Evolutionary conservation across 2,329 filamentous ascomycete genomes (phyloP), one percentile per base, ranked within the genome.

Genomic region (Diaporthe caulivora): DNA sequence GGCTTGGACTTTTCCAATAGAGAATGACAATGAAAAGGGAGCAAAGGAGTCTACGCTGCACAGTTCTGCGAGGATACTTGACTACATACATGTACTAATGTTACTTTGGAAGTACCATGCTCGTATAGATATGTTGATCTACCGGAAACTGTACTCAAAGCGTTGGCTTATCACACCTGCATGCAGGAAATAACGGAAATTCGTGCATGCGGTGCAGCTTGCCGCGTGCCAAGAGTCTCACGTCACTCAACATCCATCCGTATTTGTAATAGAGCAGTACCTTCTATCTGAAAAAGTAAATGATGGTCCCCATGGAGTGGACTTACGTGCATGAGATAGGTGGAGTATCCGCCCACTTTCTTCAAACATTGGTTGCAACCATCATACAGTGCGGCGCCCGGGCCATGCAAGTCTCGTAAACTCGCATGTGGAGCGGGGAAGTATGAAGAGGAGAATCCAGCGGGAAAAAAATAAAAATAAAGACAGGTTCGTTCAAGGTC

Each of bases 381-480:
- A 34, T 34, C 34, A 9, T 44, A 7, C 24, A n/a, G 4, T 31
- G 15, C 26, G 42, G 34, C 60, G 60, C 60, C 42, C 60, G 60
- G 60, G 42, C 42, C 29, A 65, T 26, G 57, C 57, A 42, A 17
- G 24, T 65, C n/a, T n/a, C 15, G 42, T 34, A 24, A 65, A 49
- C 42, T 49, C 42, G 6, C 26, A 5, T 24, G 44, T 34, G 60
- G 44, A 65, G 60, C 60, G 60, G 60, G 60, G 60, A 65, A 49
- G 13, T 13, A 15, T 17, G 18, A 65, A 17, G 21, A 49, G n/a
- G 7, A 65, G 10, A 34, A 13, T 6, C 31, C 26, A 13, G 8
- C 11, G 29, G 18, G 26, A 47, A 64, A n/a, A 47, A n/a, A 47
- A 10, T 11, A n/a, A 47, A n/a, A 47, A 10, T 11, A 18, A 49